Percentiles rank a stretch among this genome's conserved stretches.
Evolutionary conservation across 495 filamentous ascomycete genomes (phyloP).

Genomic region (Penicillium bovifimosum): DNA sequence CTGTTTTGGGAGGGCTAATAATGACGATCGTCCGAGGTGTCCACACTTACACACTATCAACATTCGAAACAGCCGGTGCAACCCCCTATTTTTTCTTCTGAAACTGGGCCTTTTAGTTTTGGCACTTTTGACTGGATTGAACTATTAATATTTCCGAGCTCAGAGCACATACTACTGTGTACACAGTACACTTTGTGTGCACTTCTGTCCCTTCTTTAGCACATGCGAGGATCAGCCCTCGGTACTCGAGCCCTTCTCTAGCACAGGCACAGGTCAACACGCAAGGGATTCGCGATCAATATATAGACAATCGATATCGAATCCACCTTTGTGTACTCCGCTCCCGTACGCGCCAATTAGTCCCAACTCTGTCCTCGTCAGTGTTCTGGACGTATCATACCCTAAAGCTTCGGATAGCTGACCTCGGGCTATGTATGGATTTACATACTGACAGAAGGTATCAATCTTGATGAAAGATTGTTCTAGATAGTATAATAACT

Average conservation of each 20-base stretch:
- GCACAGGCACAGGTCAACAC: not conserved
- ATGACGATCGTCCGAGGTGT: conserved; percentile 6
- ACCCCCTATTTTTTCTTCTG: conserved; percentile 10
- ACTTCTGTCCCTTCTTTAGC: not conserved
- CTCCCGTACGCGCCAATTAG: not conserved
- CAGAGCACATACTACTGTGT: not conserved
- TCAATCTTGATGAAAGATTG: too few relatives aligned
- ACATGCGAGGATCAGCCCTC: not conserved
- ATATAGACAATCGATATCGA: not conserved
- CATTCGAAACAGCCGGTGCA: conserved; percentile 6
- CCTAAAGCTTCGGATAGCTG: not conserved
- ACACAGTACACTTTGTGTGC: not conserved
- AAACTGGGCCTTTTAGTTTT: conserved; percentile 3
- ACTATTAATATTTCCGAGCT: not conserved
- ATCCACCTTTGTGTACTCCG: not conserved
- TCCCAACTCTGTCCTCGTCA: not conserved
- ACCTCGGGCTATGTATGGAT: not conserved
- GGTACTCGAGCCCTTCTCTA: not conserved
- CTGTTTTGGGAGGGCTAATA: not conserved
- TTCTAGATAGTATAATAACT: not conserved
- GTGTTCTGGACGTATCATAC: not conserved
- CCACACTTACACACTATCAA: conserved; percentile 4
- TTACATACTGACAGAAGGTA: too few relatives aligned
- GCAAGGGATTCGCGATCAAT: conserved; percentile 4
- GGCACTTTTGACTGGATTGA: not conserved